Evolutionary conservation across 306 rosid genomes (phyloP).

Genomic region (Arachis stenosperma): DNA sequence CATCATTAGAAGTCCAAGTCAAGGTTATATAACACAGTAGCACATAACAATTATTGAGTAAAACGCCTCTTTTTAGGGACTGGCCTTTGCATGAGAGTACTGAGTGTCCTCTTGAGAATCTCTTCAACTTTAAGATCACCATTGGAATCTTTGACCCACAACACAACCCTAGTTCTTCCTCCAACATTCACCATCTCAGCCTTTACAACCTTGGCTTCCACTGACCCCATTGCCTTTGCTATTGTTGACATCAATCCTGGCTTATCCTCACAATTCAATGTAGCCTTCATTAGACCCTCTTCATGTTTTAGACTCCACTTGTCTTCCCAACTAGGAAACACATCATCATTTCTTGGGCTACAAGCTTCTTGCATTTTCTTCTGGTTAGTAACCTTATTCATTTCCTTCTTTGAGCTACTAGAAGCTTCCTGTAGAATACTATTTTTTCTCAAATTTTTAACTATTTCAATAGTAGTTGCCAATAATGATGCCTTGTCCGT

Average conservation of each 20-base stretch:
- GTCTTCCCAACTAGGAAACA: constrained; percentile 57
- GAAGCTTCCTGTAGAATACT: constrained; percentile 16
- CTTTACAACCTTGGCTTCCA: constrained; percentile 55
- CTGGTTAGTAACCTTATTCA: background rate
- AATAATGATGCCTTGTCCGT: constrained; percentile 77
- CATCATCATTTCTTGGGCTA: constrained; percentile 23
- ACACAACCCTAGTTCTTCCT: constrained; percentile 57
- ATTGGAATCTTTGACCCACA: constrained; percentile 55
- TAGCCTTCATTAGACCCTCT: constrained; percentile 53
- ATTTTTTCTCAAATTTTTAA: constrained; percentile 57
- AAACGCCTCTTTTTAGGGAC: constrained; percentile 25
- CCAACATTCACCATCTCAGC: constrained; percentile 70
- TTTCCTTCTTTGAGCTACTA: background rate
- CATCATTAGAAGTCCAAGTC: constrained; percentile 26
- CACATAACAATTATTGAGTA: constrained; percentile 22
- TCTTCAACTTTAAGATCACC: constrained; percentile 47
- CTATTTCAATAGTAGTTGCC: constrained; percentile 55
- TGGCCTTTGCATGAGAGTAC: constrained; percentile 48
- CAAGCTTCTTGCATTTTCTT: background rate
- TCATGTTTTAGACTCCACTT: constrained; percentile 43
- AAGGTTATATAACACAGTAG: constrained; percentile 10
- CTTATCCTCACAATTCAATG: constrained; percentile 67
- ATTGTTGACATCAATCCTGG: constrained; percentile 55
- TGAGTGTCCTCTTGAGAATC: constrained; percentile 56
- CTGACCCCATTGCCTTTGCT: constrained; percentile 47